Evolutionary conservation across 495 filamentous ascomycete species (phyloP).

Genomic region (Mytilinidion resinicola): DNA sequence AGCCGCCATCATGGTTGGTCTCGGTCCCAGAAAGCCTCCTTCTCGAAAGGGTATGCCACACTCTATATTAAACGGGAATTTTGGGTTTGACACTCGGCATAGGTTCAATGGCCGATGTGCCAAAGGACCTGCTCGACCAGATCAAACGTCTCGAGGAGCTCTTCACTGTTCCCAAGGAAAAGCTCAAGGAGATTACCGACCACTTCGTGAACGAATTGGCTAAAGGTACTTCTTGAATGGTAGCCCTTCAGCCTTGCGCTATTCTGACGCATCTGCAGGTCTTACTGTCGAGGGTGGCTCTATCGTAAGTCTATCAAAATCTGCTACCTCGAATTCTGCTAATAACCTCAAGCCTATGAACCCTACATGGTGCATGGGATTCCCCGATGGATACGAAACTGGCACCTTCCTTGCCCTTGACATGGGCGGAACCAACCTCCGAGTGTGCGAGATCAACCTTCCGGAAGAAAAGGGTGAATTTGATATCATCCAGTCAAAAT

Average conservation of each 20-base stretch:
- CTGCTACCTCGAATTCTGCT: conserved; percentile 5
- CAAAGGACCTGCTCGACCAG: conserved; percentile 75
- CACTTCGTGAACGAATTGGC: conserved; percentile 85
- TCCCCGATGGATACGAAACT: conserved; percentile 80
- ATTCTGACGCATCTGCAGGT: conserved; percentile 43
- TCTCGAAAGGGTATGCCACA: conserved; percentile 21
- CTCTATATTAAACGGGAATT: neutral
- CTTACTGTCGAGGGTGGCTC: conserved; percentile 81
- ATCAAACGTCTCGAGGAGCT: conserved; percentile 80
- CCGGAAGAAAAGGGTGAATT: conserved; percentile 90
- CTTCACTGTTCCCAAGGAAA: conserved; percentile 71
- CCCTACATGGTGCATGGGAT: conserved; percentile 95
- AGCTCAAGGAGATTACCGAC: conserved; percentile 80
- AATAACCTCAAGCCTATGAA: conserved; percentile 76
- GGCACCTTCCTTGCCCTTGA: conserved; percentile 91
- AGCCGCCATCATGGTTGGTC: conserved; percentile 11
- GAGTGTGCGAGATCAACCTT: conserved; percentile 92
- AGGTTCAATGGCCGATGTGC: conserved; percentile 76
- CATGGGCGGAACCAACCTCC: conserved; percentile 97
- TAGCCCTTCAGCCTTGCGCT: neutral
- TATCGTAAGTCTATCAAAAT: conserved; percentile 59
- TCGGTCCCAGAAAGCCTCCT: conserved; percentile 18
- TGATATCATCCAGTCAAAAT: conserved; percentile 98
- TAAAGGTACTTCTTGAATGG: conserved; percentile 55
- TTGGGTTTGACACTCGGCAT: conserved; percentile 22